phyloP scores from a whole-genome alignment of 2,329 filamentous ascomycete genomes.

The Camillea tinctor region DNA sequence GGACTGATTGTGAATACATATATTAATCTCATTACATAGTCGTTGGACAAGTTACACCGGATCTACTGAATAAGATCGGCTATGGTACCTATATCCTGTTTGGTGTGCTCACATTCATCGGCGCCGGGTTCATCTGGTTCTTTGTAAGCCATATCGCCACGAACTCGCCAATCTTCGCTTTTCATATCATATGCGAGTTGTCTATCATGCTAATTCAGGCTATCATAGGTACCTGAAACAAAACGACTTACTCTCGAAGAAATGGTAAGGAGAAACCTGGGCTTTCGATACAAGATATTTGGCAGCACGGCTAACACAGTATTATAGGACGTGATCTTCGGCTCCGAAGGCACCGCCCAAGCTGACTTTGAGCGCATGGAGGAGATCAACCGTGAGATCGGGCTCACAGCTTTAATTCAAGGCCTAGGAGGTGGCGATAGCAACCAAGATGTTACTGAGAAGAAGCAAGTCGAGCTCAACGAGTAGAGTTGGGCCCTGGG shows the following conservation, averaged over 20 bases:
- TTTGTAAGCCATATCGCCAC: conserved; percentile 40
- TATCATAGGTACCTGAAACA: conserved; percentile 50
- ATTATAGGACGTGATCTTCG: conserved; percentile 63
- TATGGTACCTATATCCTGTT: conserved; percentile 75
- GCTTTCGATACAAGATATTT: background rate
- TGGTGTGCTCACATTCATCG: conserved; percentile 61
- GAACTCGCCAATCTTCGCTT: background rate
- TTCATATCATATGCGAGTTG: background rate
- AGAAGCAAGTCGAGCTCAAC: conserved; percentile 19
- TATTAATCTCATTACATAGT: conserved; percentile 44
- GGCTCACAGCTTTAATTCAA: conserved; percentile 47
- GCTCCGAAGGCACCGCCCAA: conserved; percentile 62
- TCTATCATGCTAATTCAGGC: background rate
- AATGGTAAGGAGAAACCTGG: conserved; percentile 42
- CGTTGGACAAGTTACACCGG: conserved; percentile 68
- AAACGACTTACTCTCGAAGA: conserved; percentile 64
- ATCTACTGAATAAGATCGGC: conserved; percentile 61
- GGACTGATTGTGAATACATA: conserved; percentile 1
- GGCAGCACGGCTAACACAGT: background rate
- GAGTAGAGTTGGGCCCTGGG: conserved; percentile 5
- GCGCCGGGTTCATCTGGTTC: conserved; percentile 61
- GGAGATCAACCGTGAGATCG: conserved; percentile 71
- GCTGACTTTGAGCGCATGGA: conserved; percentile 69
- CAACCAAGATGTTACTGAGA: conserved; percentile 22
- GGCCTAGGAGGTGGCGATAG: conserved; percentile 21